Evolutionary conservation across 192 early-diverging fungal species (phyloP).

Genomic region (Entomortierella lignicola): DNA sequence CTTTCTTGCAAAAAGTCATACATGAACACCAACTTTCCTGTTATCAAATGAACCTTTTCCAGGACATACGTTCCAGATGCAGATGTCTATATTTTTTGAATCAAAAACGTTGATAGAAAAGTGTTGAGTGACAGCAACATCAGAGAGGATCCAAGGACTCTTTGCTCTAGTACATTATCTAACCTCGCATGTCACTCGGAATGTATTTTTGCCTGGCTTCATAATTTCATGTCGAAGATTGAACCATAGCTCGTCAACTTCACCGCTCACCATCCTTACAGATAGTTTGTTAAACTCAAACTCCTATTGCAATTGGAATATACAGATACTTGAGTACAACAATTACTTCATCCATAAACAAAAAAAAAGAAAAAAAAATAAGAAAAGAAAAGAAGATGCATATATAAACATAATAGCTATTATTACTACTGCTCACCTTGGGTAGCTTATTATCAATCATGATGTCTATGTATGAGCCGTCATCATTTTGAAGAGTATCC

Average conservation of each 20-base stretch:
- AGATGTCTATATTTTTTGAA: conserved; percentile 52
- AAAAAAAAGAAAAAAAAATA: neutral
- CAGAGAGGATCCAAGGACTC: too few species aligned
- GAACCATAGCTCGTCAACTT: conserved; percentile 65
- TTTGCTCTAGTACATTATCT: neutral
- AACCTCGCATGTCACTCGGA: conserved; percentile 65
- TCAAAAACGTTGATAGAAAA: too few species aligned
- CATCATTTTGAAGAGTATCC: conserved; percentile 68
- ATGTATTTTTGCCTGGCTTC: conserved; percentile 62
- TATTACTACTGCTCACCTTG: conserved; percentile 55
- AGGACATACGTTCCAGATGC: conserved; percentile 71
- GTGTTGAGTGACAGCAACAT: neutral
- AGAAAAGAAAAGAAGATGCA: neutral
- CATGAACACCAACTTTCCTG: conserved; percentile 69
- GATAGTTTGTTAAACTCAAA: conserved; percentile 60
- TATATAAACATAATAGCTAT: neutral
- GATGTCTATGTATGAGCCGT: conserved; percentile 63
- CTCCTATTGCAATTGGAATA: conserved; percentile 22
- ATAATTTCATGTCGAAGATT: conserved; percentile 55
- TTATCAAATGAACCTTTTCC: conserved; percentile 61
- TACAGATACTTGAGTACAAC: neutral
- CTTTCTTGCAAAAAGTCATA: conserved; percentile 64
- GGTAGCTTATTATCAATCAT: conserved; percentile 66
- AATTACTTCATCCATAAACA: too few species aligned
- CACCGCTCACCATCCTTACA: conserved; percentile 61